Conservation (phyloP, 2,329 filamentous ascomycete genomes). For the Scolecobasidium constrictum region DNA sequence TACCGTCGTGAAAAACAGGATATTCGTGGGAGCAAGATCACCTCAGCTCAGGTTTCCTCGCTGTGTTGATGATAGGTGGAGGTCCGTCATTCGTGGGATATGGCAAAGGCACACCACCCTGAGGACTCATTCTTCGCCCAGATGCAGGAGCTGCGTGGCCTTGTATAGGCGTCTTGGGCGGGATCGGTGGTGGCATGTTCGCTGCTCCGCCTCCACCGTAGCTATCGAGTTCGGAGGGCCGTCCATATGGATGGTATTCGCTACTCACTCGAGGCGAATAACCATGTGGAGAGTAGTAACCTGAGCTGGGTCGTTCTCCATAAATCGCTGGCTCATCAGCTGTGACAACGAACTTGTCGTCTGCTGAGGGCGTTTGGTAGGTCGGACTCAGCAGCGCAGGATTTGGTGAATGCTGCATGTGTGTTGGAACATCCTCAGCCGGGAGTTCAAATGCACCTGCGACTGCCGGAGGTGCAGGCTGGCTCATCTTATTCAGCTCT, state of each 20-base stretch:
- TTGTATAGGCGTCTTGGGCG: conserved; percentile 27
- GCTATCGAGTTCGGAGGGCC: too few species aligned
- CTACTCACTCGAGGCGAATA: conserved; percentile 25
- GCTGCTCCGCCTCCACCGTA: conserved; percentile 3
- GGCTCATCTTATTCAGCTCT: conserved; percentile 20
- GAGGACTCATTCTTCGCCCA: neutral
- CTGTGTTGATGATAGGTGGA: conserved; percentile 76
- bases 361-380: conserved; percentile 18
- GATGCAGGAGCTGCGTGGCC: neutral
- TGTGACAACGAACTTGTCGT: conserved; percentile 43
- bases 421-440: conserved; percentile 38
- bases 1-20: too few species aligned
- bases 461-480: conserved; percentile 34
- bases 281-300: conserved; percentile 22
- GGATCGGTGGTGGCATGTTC: conserved; percentile 25
- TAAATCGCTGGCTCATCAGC: conserved; percentile 6
- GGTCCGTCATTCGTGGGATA: conserved; percentile 75
- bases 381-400: conserved; percentile 5
- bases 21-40: too few species aligned
- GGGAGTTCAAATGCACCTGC: conserved; percentile 48
- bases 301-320: conserved; percentile 22
- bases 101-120: conserved; percentile 37
- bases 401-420: conserved; percentile 12
- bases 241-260: too few species aligned
- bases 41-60: conserved; percentile 67